Percentiles rank a stretch among this genome's conserved stretches.
Evolutionary conservation across 805 yeast genomes (phyloP).

Genomic region (Candida adriatica): DNA sequence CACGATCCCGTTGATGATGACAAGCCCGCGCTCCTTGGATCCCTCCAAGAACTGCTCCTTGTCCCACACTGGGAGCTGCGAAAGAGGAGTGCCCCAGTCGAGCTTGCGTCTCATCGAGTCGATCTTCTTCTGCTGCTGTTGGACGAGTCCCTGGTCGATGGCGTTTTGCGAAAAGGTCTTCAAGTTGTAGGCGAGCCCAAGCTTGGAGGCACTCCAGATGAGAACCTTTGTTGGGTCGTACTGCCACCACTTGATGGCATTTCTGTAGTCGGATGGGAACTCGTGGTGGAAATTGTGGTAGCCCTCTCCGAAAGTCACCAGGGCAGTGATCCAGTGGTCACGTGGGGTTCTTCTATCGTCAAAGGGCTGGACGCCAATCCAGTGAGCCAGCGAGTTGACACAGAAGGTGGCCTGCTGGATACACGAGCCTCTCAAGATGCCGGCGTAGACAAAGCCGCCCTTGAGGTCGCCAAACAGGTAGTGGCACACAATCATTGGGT

Average conservation of each 20-base stretch:
- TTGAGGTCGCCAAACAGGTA: constrained; percentile 49
- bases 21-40: constrained; percentile 45
- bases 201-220: constrained; percentile 50
- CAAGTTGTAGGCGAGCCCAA: constrained; percentile 64
- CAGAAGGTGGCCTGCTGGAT: constrained; percentile 86
- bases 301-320: constrained; percentile 85
- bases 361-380: constrained; percentile 81
- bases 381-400: constrained; percentile 80
- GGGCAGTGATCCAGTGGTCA: constrained; percentile 73
- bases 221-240: constrained; percentile 73
- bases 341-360: constrained; percentile 85
- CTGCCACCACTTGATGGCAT: constrained; percentile 83
- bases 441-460: constrained; percentile 76
- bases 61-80: constrained; percentile 69
- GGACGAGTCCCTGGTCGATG: constrained; percentile 73
- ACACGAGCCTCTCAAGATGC: constrained; percentile 57
- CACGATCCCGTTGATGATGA: constrained; percentile 71
- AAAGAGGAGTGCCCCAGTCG: constrained; percentile 70
- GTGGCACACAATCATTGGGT: constrained; percentile 57
- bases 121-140: constrained; percentile 77
- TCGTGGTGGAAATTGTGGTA: constrained; percentile 89
- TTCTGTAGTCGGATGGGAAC: constrained; percentile 85
- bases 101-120: constrained; percentile 53
- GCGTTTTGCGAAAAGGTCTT: constrained; percentile 75
- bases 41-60: constrained; percentile 44